Evolutionary conservation across 192 early-diverging fungal genomes (phyloP).

Genomic region (Backusella psychrophila): DNA sequence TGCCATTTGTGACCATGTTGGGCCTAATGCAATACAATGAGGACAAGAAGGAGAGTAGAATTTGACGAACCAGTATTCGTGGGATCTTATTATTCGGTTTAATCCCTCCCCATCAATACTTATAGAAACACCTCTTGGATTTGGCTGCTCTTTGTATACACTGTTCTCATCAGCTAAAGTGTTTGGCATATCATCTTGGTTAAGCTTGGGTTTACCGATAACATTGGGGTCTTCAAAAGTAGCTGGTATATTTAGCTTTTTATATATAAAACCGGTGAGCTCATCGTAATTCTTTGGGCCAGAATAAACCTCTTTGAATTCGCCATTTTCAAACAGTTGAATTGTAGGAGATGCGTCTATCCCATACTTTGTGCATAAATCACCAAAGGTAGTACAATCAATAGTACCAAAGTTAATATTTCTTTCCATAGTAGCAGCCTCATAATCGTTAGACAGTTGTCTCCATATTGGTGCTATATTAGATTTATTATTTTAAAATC

Average conservation of each 20-base stretch:
- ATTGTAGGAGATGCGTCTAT: background rate
- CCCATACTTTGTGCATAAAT: background rate
- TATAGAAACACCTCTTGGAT: background rate
- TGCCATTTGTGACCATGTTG: conserved; percentile 72
- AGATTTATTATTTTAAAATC: background rate
- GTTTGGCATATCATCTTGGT: background rate
- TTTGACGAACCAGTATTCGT: conserved; percentile 67
- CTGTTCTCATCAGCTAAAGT: background rate
- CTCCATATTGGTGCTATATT: background rate
- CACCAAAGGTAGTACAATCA: background rate
- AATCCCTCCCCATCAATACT: background rate
- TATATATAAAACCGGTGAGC: background rate
- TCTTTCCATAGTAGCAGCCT: background rate
- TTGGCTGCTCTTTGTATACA: background rate
- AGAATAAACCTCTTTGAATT: background rate
- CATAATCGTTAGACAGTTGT: background rate
- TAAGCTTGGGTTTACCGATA: background rate
- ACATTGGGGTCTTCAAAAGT: background rate
- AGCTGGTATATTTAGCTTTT: background rate
- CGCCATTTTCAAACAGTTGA: background rate
- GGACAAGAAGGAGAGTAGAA: conserved; percentile 87
- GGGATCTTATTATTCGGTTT: background rate
- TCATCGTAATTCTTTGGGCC: background rate
- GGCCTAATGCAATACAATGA: conserved; percentile 82
- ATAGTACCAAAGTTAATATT: background rate